Percentiles rank a stretch among this genome's conserved stretches.
phyloP scores from a whole-genome alignment of 441 rosid species.

The Pelargonium fulgidum region DNA sequence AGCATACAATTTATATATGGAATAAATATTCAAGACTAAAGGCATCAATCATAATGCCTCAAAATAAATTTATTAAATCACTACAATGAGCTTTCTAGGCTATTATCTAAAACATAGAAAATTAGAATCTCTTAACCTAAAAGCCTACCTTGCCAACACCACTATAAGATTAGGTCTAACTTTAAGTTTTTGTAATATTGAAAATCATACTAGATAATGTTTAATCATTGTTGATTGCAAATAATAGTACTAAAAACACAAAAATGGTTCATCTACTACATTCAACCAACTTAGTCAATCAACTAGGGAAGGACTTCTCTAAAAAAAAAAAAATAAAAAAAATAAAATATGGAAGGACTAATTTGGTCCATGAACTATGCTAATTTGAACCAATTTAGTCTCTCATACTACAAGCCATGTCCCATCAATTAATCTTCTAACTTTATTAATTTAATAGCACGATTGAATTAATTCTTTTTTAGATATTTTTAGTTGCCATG shows the following conservation, averaged over 20 bases:
- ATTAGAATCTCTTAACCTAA: not conserved
- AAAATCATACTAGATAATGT: not conserved
- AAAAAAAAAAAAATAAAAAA: no score
- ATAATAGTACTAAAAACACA: not conserved
- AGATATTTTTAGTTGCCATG: no score
- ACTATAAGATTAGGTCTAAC: not conserved
- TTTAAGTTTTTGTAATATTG: not conserved
- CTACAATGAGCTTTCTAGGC: not conserved
- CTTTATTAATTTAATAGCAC: no score
- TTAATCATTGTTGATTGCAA: not conserved
- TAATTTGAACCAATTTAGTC: no score
- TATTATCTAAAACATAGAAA: not conserved
- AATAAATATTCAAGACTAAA: not conserved
- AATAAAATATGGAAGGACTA: no score
- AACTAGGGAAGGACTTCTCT: no score
- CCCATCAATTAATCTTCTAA: no score
- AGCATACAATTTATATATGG: not conserved
- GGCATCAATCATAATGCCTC: not conserved
- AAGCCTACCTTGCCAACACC: not conserved
- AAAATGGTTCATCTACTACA: no score
- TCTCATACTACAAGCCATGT: no score
- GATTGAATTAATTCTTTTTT: no score
- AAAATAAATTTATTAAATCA: not conserved
- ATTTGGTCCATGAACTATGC: no score
- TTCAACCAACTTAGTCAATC: no score